These are phyloP conservation scores for Triadica sebifera DNA, from an alignment of 345 rosid genomes.

Conservation along the genomic window DNA sequence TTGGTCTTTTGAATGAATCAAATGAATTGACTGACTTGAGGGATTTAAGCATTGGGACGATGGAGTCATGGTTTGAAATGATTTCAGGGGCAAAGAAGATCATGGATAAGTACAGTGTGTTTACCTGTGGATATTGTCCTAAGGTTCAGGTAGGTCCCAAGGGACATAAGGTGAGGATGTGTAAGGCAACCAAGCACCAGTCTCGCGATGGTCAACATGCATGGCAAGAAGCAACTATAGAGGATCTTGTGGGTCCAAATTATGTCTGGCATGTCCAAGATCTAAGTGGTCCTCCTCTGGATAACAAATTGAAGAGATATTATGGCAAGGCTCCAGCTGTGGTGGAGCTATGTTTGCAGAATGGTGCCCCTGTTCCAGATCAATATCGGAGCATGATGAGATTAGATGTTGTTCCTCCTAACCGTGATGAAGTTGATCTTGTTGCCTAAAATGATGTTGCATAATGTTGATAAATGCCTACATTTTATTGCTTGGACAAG, in stretches of 20 bases:
- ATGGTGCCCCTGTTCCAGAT: constrained; percentile 69
- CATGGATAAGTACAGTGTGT: constrained; percentile 62
- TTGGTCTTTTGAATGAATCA: constrained; percentile 8
- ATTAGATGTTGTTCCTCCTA: constrained; percentile 75
- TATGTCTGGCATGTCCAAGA: constrained; percentile 82
- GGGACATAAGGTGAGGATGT: constrained; percentile 85
- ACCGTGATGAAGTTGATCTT: constrained; percentile 70
- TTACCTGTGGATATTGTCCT: constrained; percentile 80
- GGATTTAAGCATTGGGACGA: no score
- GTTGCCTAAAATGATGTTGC: constrained; percentile 15
- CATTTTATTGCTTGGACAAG: not conserved
- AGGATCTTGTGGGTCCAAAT: constrained; percentile 73
- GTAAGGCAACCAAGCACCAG: constrained; percentile 82
- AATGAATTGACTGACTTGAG: constrained; percentile 23
- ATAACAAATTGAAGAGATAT: constrained; percentile 64
- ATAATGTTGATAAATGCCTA: not conserved
- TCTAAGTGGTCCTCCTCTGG: constrained; percentile 46
- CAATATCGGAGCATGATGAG: constrained; percentile 82
- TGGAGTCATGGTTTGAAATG: no score
- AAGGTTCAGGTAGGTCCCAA: constrained; percentile 92
- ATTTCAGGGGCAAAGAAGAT: constrained; percentile 51
- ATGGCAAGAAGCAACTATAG: constrained; percentile 81
- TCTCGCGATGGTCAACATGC: constrained; percentile 78
- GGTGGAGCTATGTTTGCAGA: constrained; percentile 75
- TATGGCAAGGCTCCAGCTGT: constrained; percentile 85